Percentiles rank a stretch among this genome's conserved stretches.
Conservation (phyloP, 441 rosid genomes). For the Pelargonium citronellum region DNA sequence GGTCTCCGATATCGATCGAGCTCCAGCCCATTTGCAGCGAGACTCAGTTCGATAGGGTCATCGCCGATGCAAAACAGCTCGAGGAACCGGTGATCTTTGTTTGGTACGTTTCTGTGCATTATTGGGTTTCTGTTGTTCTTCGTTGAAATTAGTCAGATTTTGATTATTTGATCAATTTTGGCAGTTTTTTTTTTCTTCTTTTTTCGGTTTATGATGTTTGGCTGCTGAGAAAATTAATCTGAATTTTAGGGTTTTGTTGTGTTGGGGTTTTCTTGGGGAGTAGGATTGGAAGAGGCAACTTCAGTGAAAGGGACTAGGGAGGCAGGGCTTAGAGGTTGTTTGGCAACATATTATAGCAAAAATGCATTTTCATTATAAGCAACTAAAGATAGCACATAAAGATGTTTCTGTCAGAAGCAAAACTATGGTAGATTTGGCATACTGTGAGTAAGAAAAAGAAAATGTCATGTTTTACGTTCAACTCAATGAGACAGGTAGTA, state of each 20-base stretch:
- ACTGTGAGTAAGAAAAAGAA: too few species aligned
- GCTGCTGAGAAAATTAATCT: not conserved
- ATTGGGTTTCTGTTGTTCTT: not conserved
- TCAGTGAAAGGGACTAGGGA: not conserved
- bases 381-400: too few species aligned
- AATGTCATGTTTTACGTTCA: too few species aligned
- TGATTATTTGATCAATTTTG: not conserved
- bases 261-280: not conserved
- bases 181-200: not conserved
- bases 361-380: too few species aligned
- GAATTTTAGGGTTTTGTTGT: not conserved
- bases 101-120: constrained; percentile 40
- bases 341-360: too few species aligned
- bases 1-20: constrained; percentile 50
- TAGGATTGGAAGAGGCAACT: not conserved
- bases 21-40: constrained; percentile 49
- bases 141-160: constrained; percentile 1
- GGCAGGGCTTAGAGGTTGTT: not conserved
- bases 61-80: constrained; percentile 63
- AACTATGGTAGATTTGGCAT: too few species aligned
- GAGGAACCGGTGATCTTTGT: constrained; percentile 57
- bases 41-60: constrained; percentile 55
- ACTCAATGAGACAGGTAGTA: too few species aligned
- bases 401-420: too few species aligned
- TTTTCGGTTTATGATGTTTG: not conserved